Conservation (phyloP, 768 basidiomycete genomes). For the Boletus rubescentipes region DNA sequence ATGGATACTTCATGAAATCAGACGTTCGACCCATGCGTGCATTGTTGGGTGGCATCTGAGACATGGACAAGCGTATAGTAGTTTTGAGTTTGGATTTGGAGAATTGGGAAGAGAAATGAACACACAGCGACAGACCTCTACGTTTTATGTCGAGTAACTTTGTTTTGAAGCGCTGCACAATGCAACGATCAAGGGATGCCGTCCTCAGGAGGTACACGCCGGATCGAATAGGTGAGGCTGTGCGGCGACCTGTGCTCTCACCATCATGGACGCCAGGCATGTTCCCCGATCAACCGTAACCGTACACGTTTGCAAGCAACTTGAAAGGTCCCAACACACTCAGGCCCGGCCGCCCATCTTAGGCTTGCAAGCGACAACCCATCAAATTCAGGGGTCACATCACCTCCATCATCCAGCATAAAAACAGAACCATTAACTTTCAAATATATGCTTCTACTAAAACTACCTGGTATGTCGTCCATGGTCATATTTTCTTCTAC, state of each 20-base stretch:
- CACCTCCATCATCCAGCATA: background rate
- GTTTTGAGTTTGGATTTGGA: background rate
- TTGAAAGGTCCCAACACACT: no score
- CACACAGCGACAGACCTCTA: background rate
- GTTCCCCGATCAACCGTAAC: no score
- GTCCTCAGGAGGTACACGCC: background rate
- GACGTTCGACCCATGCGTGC: background rate
- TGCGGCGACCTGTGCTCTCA: background rate
- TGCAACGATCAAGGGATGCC: constrained; percentile 2
- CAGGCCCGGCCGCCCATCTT: no score
- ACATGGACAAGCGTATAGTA: background rate
- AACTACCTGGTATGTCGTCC: background rate
- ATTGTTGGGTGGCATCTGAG: constrained; percentile 15
- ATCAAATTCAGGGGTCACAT: background rate
- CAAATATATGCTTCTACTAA: constrained; percentile 1
- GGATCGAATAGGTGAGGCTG: background rate
- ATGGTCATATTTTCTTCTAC: background rate
- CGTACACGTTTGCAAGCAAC: no score
- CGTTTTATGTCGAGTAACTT: background rate
- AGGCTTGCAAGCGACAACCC: no score
- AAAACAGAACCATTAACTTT: background rate
- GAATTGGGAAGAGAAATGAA: background rate
- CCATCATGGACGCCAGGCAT: no score
- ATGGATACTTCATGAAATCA: constrained; percentile 22
- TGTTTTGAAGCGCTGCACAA: background rate